Evolutionary conservation across 805 yeast species (phyloP), one percentile per base, ranked within the genome.

Genomic region (Lipomyces lipofer): DNA sequence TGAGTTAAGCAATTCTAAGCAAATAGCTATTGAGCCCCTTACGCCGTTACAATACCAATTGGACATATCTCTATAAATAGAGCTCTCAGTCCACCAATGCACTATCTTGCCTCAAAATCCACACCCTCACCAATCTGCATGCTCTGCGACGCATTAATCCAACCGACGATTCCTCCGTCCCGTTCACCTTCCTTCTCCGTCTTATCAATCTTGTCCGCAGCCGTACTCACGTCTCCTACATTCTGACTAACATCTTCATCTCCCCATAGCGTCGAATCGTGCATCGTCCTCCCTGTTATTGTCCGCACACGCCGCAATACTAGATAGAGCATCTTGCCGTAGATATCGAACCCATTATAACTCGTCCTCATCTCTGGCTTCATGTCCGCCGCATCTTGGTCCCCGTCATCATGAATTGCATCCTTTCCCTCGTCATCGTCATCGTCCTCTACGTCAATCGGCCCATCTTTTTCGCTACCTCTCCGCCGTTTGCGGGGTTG

Each of bases 91-190:
- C n/a, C n/a, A n/a, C n/a, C n/a, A n/a, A n/a, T n/a, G n/a, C n/a
- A n/a, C n/a, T 19, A 36, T 17, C 40, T 21, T 21, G 36, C 55
- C 51, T 51, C 55, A 30, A 51, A 44, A 27, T 51, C 55, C 35
- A 46, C 39, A 2, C 45, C 45, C 32, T 51, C 55, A 2, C 33
- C 38, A 21, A 21, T 36, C 12, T 32, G 55, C 33, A 51, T 25
- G 12, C 30, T 22, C 33, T 51, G 55, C 35, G 50, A 46, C 21
- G 55, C 51, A 17, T 47, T 35, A 29, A 51, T 51, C 55, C 55
- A 51, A 13, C 50, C 51, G 17, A 43, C 32, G 27, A 51, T 46
- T 13, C 55, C 55, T 6, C 47, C 49, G 9, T 8, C 50, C 21
- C 51, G 32, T 7, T 9, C 40, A 2, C 32, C 46, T 13, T 39